Conservation (phyloP, 345 rosid species). For the Populus ilicifolia region DNA sequence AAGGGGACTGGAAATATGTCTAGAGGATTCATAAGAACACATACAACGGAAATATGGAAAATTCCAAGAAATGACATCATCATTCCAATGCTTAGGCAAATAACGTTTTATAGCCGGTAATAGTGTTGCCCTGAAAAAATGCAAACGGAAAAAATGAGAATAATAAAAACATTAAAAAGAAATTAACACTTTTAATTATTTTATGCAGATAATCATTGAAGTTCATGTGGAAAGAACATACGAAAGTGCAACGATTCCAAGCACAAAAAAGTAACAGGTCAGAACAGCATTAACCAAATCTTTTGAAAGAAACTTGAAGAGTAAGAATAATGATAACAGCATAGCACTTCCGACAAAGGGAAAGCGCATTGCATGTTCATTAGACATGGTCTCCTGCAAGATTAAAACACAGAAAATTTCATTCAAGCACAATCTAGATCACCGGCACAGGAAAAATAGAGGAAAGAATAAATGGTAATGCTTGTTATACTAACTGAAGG, state of each 20-base stretch:
- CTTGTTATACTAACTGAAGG: constrained; percentile 53
- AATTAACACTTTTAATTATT: neutral
- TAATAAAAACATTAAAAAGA: neutral
- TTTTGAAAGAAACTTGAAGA: constrained; percentile 92
- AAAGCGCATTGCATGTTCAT: constrained; percentile 98
- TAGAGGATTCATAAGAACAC: constrained; percentile 20
- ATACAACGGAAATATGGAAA: constrained; percentile 78
- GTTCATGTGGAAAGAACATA: constrained; percentile 41
- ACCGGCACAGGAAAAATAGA: neutral
- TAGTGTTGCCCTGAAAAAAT: constrained; percentile 69
- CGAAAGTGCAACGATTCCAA: constrained; percentile 94
- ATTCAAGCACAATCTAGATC: constrained; percentile 3
- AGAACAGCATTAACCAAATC: constrained; percentile 94
- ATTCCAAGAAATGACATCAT: constrained; percentile 64
- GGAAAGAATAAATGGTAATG: neutral
- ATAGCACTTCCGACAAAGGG: constrained; percentile 98
- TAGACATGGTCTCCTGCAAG: constrained; percentile 93
- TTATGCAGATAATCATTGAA: neutral
- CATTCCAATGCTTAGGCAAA: constrained; percentile 84
- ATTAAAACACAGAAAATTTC: constrained; percentile 10
- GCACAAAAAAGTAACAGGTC: constrained; percentile 89
- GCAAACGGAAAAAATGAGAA: constrained; percentile 18
- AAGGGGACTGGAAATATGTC: neutral
- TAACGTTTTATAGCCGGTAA: constrained; percentile 71
- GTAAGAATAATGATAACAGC: constrained; percentile 86